Evolutionary conservation across 2,329 filamentous ascomycete species (phyloP), one percentile per base, ranked within the genome.

Genomic region (Fusarium oxysporum): DNA sequence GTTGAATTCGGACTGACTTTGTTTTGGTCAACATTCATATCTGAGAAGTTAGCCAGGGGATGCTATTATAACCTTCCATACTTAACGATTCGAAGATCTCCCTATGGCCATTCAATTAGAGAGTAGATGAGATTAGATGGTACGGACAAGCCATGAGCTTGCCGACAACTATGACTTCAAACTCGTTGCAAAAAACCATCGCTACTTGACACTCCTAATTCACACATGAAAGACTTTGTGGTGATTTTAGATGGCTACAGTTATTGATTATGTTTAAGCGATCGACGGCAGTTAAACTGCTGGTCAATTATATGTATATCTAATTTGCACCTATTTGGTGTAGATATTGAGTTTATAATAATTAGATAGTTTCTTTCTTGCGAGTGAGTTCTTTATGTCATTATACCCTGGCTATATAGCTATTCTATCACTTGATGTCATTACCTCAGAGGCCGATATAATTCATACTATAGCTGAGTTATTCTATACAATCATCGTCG

Each of bases 381-480:
- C 5, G 5, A 13, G 11, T 10, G 9, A 19, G 8, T 50, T 23
- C 3, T 19, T 5, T 23, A 50, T 33, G 11, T 5, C 2, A 9
- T 17, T 7, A 7, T 5, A 23, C 16, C 17, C 16, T 19, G 5
- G 2, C 11, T 2, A 10, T 5, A 6, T 10, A 33, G n/a, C 2
- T 19, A 9, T 10, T 13, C 2, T 6, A 33, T 23, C 5, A 9
- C 14, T 32, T 32, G 3, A 33, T 33, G 0, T 7, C 10, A 10
- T 13, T 13, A 0, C 2, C 2, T 19, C 0, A 5, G 3, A 50
- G 3, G 5, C 16, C 2, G 2, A 23, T 7, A 7, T 7, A 5
- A 9, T 11, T n/a, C 28, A 50, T 9, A 23, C 2, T 11, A 8
- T 28, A 13, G 8, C 4, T 4, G 2, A 12, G 28, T n/a, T n/a